Evolutionary conservation across 2,329 filamentous ascomycete species (phyloP), one percentile per base, ranked within the genome.

Genomic region (Claviceps quebecensis): DNA sequence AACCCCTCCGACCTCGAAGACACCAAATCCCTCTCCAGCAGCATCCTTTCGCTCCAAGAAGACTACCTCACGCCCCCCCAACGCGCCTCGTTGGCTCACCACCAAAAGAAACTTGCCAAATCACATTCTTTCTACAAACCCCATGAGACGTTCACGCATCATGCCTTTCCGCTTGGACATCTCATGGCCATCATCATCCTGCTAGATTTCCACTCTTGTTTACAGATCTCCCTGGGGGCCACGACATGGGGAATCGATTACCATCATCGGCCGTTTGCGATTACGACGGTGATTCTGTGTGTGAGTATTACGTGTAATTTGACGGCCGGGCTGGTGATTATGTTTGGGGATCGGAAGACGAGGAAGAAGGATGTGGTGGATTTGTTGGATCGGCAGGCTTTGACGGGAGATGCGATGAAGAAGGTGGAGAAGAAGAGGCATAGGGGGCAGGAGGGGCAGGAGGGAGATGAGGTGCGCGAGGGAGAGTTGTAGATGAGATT

Each of bases 111-210:
- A 60, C 85, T 93, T 60, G 76, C 84, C 61, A 87, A 84, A 58
- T 88, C 84, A 0, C 87, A 94, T 64, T 89, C 85, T 5, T 94
- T 91, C 66, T 94, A 94, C 72, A 90, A 90, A 60, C 87, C 87
- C 0, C 84, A 94, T 65, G 87, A 94, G 66, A 94, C 87, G 0
- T 73, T 80, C 37, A 94, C 87, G 0, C 87, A 94, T 63, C 75
- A 81, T 61, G 84, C 87, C 0, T 94, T 94, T 55, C 86, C 87
- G 0, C 71, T 90, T 1, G 75, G 77, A 36, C 72, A 88, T 5
- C 79, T 94, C 36, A 75, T 93, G 39, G 81, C 85, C 52, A 82
- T 91, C 53, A 83, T 91, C n/a, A 72, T 87, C 6, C 71, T 94
- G 2, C 74, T 93, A 3, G 87, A 94, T 64, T 83, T 77, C 55